phyloP scores from a whole-genome alignment of 2,329 filamentous ascomycete genomes.

The Colletotrichum siamense region DNA sequence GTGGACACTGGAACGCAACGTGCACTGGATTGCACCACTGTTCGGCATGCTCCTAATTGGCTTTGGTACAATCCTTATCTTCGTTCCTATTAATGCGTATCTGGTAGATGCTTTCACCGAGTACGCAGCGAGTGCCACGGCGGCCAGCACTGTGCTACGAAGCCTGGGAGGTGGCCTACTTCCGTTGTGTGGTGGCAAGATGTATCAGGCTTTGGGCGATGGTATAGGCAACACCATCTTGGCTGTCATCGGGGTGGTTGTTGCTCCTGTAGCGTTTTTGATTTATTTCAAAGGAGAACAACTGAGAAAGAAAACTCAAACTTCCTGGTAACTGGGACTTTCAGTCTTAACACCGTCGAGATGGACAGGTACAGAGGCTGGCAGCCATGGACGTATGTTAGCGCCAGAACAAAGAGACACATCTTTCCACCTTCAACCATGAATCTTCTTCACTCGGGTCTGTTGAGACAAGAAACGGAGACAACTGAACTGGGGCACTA shows the following conservation, averaged over 20 bases:
- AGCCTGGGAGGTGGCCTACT: constrained; percentile 38
- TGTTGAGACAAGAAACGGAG: background rate
- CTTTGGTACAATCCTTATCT: constrained; percentile 45
- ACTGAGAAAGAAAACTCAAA: background rate
- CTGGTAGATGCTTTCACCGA: constrained; percentile 63
- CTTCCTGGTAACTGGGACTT: background rate
- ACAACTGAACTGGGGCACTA: background rate
- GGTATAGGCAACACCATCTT: constrained; percentile 26
- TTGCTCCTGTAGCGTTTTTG: constrained; percentile 41
- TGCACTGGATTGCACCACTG: constrained; percentile 65
- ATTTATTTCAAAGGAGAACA: background rate
- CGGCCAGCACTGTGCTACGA: constrained; percentile 66
- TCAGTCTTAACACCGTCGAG: background rate
- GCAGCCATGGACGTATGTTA: background rate
- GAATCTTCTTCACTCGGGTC: background rate
- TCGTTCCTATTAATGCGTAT: constrained; percentile 65
- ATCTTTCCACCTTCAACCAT: background rate
- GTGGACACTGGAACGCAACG: constrained; percentile 47
- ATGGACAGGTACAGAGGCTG: background rate
- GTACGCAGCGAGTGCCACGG: constrained; percentile 59
- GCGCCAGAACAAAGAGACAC: background rate
- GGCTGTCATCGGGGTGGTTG: constrained; percentile 45
- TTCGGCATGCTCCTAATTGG: constrained; percentile 56
- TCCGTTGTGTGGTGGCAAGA: constrained; percentile 6
- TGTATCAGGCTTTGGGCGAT: constrained; percentile 20